These are phyloP conservation scores for Phytophthora megakarya DNA, from an alignment of 352 stramenopile genomes.

Conservation along the genomic window DNA sequence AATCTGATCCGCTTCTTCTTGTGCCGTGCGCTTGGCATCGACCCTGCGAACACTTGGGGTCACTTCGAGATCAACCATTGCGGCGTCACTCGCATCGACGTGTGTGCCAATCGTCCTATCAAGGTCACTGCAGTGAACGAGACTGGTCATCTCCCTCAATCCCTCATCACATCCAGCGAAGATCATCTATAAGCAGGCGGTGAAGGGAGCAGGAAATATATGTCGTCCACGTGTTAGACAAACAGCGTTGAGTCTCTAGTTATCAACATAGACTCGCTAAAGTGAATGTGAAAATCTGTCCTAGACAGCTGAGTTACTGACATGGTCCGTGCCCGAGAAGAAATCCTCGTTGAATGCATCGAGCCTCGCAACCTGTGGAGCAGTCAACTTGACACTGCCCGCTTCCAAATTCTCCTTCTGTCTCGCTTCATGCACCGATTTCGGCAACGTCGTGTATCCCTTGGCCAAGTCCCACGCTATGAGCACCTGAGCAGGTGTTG, in stretches of 20 bases:
- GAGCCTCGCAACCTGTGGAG: conserved; percentile 38
- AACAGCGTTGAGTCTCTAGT: conserved; percentile 11
- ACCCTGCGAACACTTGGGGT: conserved; percentile 63
- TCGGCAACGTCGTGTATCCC: conserved; percentile 52
- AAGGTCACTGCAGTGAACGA: conserved; percentile 85
- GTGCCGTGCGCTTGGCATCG: conserved; percentile 70
- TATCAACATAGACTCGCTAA: conserved; percentile 11
- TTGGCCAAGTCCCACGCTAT: conserved; percentile 52
- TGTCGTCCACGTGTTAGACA: conserved; percentile 40
- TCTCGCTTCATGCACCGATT: conserved; percentile 47
- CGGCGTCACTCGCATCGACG: conserved; percentile 76
- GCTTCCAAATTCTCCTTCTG: conserved; percentile 59
- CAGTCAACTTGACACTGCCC: conserved; percentile 37
- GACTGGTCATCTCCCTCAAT: conserved; percentile 75
- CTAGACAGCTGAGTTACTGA: conserved; percentile 43
- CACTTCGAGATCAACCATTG: conserved; percentile 90
- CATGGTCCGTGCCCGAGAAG: conserved; percentile 42
- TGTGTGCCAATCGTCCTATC: conserved; percentile 65
- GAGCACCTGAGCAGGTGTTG: conserved; percentile 50
- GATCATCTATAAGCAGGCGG: conserved; percentile 66
- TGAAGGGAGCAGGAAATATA: conserved; percentile 26
- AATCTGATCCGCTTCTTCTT: conserved; percentile 87
- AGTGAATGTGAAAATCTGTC: conserved; percentile 18
- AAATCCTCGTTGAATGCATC: conserved; percentile 47
- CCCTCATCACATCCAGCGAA: conserved; percentile 84